phyloP scores from a whole-genome alignment of 1,139 yeast genomes.

The Geotrichum europaeum region DNA sequence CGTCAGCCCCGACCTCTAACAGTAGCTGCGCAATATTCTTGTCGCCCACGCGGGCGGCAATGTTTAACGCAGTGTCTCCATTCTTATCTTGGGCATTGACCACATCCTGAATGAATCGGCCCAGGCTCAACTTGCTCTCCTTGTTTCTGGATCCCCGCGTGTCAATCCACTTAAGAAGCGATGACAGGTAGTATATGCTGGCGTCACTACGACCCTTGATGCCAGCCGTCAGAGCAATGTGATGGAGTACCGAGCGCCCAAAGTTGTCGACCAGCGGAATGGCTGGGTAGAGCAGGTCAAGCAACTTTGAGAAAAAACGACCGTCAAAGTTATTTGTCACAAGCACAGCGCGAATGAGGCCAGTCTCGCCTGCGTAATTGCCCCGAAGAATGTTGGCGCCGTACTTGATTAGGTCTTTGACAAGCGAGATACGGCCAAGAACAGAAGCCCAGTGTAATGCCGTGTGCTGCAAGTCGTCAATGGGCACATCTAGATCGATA shows the following conservation, averaged over 20 bases:
- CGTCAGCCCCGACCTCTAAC: conserved; percentile 81
- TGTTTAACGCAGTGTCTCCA: conserved; percentile 81
- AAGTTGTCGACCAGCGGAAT: conserved; percentile 65
- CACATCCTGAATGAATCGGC: conserved; percentile 58
- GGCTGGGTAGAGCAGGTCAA: conserved; percentile 73
- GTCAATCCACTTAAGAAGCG: conserved; percentile 78
- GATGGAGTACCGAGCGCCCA: conserved; percentile 87
- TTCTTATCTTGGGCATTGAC: conserved; percentile 73
- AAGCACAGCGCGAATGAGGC: conserved; percentile 79
- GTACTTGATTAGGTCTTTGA: conserved; percentile 61
- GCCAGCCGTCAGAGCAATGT: conserved; percentile 75
- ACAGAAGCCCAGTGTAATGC: conserved; percentile 97
- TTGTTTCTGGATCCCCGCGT: conserved; percentile 38
- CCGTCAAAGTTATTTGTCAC: conserved; percentile 83
- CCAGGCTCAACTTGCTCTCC: conserved; percentile 45
- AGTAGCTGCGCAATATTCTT: conserved; percentile 74
- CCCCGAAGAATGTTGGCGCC: conserved; percentile 67
- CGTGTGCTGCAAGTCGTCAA: conserved; percentile 89
- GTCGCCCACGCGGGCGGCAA: conserved; percentile 85
- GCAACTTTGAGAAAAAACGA: conserved; percentile 62
- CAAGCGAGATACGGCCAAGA: conserved; percentile 69
- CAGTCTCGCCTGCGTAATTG: conserved; percentile 83
- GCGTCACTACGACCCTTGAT: conserved; percentile 64
- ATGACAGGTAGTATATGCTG: conserved; percentile 67
- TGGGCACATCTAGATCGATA: conserved; percentile 57